These are phyloP conservation scores for Trichoderma atroviride DNA, from an alignment of 2,329 filamentous ascomycete genomes.

Conservation along the genomic window DNA sequence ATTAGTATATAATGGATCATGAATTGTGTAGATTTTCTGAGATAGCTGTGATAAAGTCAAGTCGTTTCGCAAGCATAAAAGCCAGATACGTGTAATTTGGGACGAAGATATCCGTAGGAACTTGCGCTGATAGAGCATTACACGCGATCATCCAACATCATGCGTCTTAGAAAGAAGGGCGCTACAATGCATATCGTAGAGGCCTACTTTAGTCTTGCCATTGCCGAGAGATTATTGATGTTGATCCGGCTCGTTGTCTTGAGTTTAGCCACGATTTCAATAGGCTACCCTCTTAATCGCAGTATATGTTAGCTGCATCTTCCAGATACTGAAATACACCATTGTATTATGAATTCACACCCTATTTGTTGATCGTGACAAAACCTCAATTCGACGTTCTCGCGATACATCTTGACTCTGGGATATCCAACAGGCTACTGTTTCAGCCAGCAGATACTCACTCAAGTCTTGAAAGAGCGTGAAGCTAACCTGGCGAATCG, in stretches of 20 bases:
- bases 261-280: not conserved
- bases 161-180: not conserved
- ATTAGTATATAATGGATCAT: too few relatives aligned
- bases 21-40: not conserved
- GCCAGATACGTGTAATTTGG: not conserved
- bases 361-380: not conserved
- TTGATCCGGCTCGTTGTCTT: not conserved
- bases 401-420: conserved; percentile 36
- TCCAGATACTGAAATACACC: not conserved
- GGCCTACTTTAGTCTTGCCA: not conserved
- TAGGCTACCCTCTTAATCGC: not conserved
- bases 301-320: conserved; percentile 16
- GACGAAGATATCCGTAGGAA: not conserved
- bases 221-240: not conserved
- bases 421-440: conserved; percentile 45
- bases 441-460: conserved; percentile 58
- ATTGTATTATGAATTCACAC: not conserved
- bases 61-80: not conserved
- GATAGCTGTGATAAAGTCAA: not conserved
- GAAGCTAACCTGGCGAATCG: conserved; percentile 56
- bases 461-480: conserved; percentile 57
- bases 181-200: not conserved
- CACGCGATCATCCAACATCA: not conserved
- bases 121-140: not conserved
- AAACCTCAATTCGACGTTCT: not conserved